These are phyloP conservation scores for Scenedesmus sp. DNA, from an alignment of 163 green algal genomes.

Conservation along the genomic window DNA sequence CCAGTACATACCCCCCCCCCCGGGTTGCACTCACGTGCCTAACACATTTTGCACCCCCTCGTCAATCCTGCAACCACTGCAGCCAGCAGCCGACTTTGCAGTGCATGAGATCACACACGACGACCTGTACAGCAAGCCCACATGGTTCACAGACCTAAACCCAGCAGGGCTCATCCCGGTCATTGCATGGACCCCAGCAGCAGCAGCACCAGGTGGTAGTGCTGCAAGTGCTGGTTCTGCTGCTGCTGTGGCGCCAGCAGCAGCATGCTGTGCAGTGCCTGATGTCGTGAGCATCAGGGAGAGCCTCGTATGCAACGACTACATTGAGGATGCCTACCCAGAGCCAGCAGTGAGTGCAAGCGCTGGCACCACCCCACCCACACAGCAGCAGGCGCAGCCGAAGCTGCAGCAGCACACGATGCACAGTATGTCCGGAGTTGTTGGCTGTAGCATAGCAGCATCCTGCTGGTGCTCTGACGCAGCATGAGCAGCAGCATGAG, in stretches of 20 bases:
- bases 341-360: constrained; percentile 28
- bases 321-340: constrained; percentile 47
- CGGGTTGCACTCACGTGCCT: no score
- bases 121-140: constrained; percentile 63
- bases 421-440: no score
- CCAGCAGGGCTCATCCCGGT: constrained; percentile 52
- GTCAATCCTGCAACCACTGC: not conserved
- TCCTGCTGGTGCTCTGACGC: no score
- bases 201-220: constrained; percentile 3
- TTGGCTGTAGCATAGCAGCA: no score
- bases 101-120: constrained; percentile 58
- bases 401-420: no score
- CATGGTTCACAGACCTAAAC: constrained; percentile 67
- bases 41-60: no score
- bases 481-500: no score
- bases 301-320: constrained; percentile 43
- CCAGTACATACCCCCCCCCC: no score
- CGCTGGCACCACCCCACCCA: not conserved
- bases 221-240: not conserved
- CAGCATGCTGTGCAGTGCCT: not conserved
- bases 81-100: constrained; percentile 27
- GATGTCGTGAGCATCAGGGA: constrained; percentile 17
- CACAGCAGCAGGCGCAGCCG: not conserved
- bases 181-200: constrained; percentile 30
- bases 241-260: not conserved